A percentile compares a stretch with the other conserved stretches of the same genome.
Conservation (phyloP, 371 early-diverging fungal species). For the Syncephalis fuscata region DNA sequence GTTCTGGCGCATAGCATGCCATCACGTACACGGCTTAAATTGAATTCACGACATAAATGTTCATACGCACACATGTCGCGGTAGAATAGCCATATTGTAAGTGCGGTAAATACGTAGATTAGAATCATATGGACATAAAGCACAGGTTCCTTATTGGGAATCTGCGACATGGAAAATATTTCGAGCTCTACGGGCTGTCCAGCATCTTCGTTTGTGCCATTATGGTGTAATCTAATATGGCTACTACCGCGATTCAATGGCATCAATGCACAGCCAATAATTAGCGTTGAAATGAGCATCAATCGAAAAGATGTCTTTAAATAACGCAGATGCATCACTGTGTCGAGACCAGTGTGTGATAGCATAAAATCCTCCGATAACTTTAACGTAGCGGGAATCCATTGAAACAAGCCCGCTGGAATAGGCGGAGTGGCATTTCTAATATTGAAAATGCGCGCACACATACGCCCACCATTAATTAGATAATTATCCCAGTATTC, state of each 20-base stretch:
- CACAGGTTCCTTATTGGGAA: slow-evolving; percentile 11
- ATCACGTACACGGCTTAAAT: slow-evolving; percentile 5
- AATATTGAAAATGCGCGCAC: background rate
- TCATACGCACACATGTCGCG: slow-evolving; percentile 25
- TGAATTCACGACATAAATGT: slow-evolving; percentile 14
- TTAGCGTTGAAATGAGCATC: slow-evolving; percentile 19
- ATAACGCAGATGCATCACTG: slow-evolving; percentile 46
- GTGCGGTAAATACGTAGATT: slow-evolving; percentile 13
- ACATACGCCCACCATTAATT: background rate
- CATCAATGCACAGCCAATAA: slow-evolving; percentile 25
- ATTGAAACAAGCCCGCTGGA: slow-evolving; percentile 15
- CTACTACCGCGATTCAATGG: slow-evolving; percentile 27
- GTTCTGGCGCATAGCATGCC: slow-evolving; percentile 11
- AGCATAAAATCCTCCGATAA: slow-evolving; percentile 27
- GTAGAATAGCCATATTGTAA: slow-evolving; percentile 28
- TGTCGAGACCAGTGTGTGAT: slow-evolving; percentile 35
- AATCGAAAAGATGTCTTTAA: slow-evolving; percentile 44
- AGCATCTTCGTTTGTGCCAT: slow-evolving; percentile 8
- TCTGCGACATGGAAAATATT: slow-evolving; percentile 21
- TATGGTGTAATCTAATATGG: slow-evolving; percentile 2
- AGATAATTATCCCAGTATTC: background rate
- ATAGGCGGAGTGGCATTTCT: slow-evolving; percentile 20
- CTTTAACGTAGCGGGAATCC: slow-evolving; percentile 16
- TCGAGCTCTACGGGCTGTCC: slow-evolving; percentile 8
- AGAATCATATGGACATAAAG: slow-evolving; percentile 25